A percentile compares a stretch with the other conserved stretches of the same genome.
Conservation (phyloP, 1,284 basidiomycete species). For the Ustilago curta region DNA sequence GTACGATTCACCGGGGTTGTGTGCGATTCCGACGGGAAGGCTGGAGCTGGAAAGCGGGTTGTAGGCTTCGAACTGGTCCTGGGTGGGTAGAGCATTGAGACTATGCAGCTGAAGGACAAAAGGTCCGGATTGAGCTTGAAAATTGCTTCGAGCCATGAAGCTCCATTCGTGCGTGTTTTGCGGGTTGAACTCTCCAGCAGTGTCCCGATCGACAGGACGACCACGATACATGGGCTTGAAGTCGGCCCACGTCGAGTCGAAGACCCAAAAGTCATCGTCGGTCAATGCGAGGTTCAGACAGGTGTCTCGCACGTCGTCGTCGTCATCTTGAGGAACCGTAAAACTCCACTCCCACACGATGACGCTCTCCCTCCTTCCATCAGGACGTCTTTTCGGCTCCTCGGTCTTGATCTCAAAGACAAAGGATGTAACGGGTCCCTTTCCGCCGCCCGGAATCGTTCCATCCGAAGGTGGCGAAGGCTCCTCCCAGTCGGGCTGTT, state of each 20-base stretch:
- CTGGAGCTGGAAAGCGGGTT: background rate
- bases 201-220: constrained; percentile 60
- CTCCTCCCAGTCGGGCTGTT: constrained; percentile 18
- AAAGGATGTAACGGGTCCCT: constrained; percentile 60
- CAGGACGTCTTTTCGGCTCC: constrained; percentile 62
- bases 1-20: background rate
- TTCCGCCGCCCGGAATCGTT: constrained; percentile 33
- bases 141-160: constrained; percentile 61
- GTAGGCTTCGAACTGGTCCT: constrained; percentile 14
- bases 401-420: constrained; percentile 71
- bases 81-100: constrained; percentile 22
- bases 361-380: constrained; percentile 70
- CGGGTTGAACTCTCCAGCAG: constrained; percentile 39
- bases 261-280: constrained; percentile 40
- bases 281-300: constrained; percentile 20
- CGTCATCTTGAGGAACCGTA: constrained; percentile 31
- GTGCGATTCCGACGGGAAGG: background rate
- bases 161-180: constrained; percentile 55
- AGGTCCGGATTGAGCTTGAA: constrained; percentile 52
- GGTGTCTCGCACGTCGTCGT: constrained; percentile 1
- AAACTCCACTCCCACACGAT: constrained; percentile 71
- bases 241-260: constrained; percentile 69
- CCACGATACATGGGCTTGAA: constrained; percentile 72
- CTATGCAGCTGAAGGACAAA: constrained; percentile 49
- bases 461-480: constrained; percentile 22